Evolutionary conservation across 495 filamentous ascomycete species (phyloP), one percentile per base, ranked within the genome.

Genomic region (Penicillium subrubescens): DNA sequence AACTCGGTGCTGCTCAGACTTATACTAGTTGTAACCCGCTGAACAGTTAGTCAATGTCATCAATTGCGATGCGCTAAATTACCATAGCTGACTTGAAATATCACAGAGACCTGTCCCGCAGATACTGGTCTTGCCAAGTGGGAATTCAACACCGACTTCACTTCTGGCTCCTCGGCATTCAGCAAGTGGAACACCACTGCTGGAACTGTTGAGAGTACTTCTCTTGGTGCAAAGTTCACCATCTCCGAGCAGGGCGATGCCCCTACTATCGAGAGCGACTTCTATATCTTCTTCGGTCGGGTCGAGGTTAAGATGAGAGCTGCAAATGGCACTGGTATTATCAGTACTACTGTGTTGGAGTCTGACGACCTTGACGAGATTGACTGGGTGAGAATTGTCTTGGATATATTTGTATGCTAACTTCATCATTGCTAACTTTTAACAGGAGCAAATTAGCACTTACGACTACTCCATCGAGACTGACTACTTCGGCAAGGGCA

Each of bases 401-500:
- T 29, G 7, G 0, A 56, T 7, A 1, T 17, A 12, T 10, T 25
- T 11, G 19, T 12, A 58, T 8, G 8, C 5, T 7, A 14, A 27
- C 0, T 10, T 19, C 2, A 2, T 19, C 23, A 29, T 14, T 1
- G 8, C 21, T 60, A 56, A 61, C 19, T 59, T 10, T 37, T 7
- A n/a, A 71, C 64, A 79, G 79, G 78, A 82, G 61, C 73, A 76
- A 67, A 79, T 89, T 57, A 90, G 92, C 64, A 84, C 84, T 41
- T 85, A 88, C 67, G 73, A 80, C 53, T 82, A 71, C 51, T 79
- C 89, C 61, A 88, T 95, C 23, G 88, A 97, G 79, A 92, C 88
- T 70, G 95, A 98, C 78, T 99, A 95, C 79, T 99, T 97, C 74
- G 91, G 92, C 74, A 96, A 97, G 78, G 95, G 92, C 12, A 87